Evolutionary conservation across 805 yeast genomes (phyloP), one percentile per base, ranked within the genome.

Genomic region (Sugiyamaella lignohabitans): DNA sequence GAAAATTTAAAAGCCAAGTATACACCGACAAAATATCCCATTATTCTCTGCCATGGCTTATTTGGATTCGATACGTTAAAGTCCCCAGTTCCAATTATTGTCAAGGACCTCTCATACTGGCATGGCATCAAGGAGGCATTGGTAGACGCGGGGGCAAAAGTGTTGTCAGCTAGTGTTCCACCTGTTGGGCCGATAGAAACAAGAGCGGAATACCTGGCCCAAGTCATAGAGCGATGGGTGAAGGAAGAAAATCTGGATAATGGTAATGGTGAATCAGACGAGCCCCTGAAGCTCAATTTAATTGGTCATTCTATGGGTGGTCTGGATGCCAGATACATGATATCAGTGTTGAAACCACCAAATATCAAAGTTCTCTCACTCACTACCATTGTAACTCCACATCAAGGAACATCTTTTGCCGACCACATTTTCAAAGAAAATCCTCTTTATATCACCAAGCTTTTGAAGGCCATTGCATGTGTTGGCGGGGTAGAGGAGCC

Each of bases 301-400:
- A 71, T 88, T 21, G 93, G 93, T 4, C 97, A 88, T 60, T 87
- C 96, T 0, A 87, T 88, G 96, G 97, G 97, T 3, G 97, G 97
- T 0, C 66, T 88, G 24, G 96, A 89, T 59, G 78, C 88, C 29
- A 67, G 97, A 43, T 86, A 80, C 59, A 63, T 89, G 53, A 84
- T 87, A 1, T 73, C 85, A 0, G 68, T 74, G 42, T 60, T 84
- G 63, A 69, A 41, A 66, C 61, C 48, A 43, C 57, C 67, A 30
- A 65, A 72, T 38, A 82, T 78, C 55, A 67, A 78, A 54, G 83
- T 89, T 5, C 78, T 73, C 1, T 83, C 93, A 37, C 67, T 88
- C 23, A 87, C 96, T 1, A 88, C 97, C 0, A 72, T 88, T 0
- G 78, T 93, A 0, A 86, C 96, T 0, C 97, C 97, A 0, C 97